Conservation (phyloP, 176 grass and related monocot genomes). For the Zea mays region Zm-B73-REFERENCE-NAM-5.0 NC_050100.1:146910501-146911000, state of each 20-base stretch:
- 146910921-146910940: slow-evolving; percentile 43
- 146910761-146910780: slow-evolving; percentile 77
- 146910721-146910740: slow-evolving; percentile 59
- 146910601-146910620: slow-evolving; percentile 81
- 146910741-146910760: slow-evolving; percentile 99
- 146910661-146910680: slow-evolving; percentile 20
- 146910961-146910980: slow-evolving; percentile 92
- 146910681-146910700: neutral
- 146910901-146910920: slow-evolving; percentile 14
- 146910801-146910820: slow-evolving; percentile 96
- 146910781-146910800: slow-evolving; percentile 91
- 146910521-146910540: slow-evolving; percentile 33
- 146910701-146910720: slow-evolving; percentile 10
- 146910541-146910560: slow-evolving; percentile 6
- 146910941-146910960: slow-evolving; percentile 96
- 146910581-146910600: slow-evolving; percentile 93
- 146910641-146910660: slow-evolving; percentile 24
- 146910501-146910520: neutral
- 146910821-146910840: slow-evolving; percentile 37
- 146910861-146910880: slow-evolving; percentile 21
- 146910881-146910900: neutral
- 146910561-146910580: slow-evolving; percentile 78
- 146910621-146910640: slow-evolving; percentile 48
- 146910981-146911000: slow-evolving; percentile 80
- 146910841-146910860: slow-evolving; percentile 13